Conservation (phyloP, 306 rosid species). For the Glycyrrhiza uralensis region DNA sequence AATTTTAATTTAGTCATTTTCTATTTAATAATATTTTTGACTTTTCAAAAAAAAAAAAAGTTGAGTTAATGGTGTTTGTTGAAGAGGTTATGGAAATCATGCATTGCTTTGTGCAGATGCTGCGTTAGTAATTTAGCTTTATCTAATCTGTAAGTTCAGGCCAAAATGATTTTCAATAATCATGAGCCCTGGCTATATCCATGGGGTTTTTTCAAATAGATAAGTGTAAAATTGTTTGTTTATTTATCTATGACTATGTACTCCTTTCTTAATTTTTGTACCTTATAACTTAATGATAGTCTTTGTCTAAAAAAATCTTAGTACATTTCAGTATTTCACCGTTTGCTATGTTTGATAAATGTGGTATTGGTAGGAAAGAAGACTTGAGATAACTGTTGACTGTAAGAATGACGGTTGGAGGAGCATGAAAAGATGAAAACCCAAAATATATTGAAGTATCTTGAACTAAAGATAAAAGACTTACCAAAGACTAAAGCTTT, state of each 20-base stretch:
- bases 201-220: background rate
- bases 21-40: too few relatives aligned
- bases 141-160: background rate
- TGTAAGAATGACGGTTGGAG: background rate
- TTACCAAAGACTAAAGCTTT: background rate
- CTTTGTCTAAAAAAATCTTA: background rate
- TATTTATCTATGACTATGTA: background rate
- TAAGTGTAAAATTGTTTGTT: background rate
- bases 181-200: background rate
- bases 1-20: too few relatives aligned
- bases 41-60: too few relatives aligned
- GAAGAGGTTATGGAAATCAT: background rate
- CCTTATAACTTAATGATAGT: background rate
- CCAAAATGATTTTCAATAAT: background rate
- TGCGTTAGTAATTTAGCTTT: background rate
- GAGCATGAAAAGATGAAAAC: background rate
- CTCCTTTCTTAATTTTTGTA: background rate
- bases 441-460: background rate
- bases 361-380: background rate
- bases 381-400: background rate
- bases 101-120: constrained; percentile 5
- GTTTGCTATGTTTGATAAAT: background rate
- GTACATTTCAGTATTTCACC: constrained; percentile 5
- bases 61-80: too few relatives aligned
- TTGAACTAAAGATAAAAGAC: background rate